Percentiles rank a stretch among this genome's conserved stretches.
These are phyloP conservation scores for Magnolia kwangsiensis DNA, from an alignment of 164 flowering plant species.

Conservation along the genomic window DNA sequence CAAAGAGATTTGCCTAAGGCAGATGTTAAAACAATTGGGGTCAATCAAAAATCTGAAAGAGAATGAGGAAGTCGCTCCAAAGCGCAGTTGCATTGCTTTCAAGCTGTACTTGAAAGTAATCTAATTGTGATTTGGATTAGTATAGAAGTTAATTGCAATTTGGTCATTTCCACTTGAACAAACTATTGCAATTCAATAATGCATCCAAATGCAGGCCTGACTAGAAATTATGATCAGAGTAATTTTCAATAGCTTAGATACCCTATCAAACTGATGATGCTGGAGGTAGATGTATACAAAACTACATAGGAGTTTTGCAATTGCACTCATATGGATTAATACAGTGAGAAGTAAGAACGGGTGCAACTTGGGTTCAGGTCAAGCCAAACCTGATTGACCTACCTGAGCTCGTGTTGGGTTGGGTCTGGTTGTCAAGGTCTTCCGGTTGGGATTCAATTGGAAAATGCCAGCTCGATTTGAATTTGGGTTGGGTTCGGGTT, in stretches of 20 bases:
- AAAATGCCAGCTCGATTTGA: too few relatives aligned
- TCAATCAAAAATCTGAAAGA: neutral
- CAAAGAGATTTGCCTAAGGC: neutral
- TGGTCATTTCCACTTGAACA: neutral
- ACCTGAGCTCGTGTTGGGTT: too few relatives aligned
- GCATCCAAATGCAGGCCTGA: neutral
- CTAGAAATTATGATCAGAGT: neutral
- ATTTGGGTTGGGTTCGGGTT: too few relatives aligned
- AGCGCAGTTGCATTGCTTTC: neutral
- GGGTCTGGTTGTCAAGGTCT: too few relatives aligned
- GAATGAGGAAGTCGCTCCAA: neutral
- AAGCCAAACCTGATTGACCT: too few relatives aligned
- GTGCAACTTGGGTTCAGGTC: too few relatives aligned
- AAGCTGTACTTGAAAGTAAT: neutral
- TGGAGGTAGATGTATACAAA: neutral
- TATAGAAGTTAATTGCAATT: neutral
- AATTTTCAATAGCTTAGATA: neutral
- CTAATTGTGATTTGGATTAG: too few relatives aligned
- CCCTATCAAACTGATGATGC: conserved; percentile 1
- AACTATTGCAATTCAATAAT: neutral
- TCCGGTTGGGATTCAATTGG: too few relatives aligned
- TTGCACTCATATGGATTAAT: too few relatives aligned
- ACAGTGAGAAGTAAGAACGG: too few relatives aligned
- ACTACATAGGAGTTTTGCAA: neutral
- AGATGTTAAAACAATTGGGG: neutral